Evolutionary conservation across 1,284 basidiomycete genomes (phyloP), one percentile per base, ranked within the genome.

Genomic region (Pulveroboletus sp.): DNA sequence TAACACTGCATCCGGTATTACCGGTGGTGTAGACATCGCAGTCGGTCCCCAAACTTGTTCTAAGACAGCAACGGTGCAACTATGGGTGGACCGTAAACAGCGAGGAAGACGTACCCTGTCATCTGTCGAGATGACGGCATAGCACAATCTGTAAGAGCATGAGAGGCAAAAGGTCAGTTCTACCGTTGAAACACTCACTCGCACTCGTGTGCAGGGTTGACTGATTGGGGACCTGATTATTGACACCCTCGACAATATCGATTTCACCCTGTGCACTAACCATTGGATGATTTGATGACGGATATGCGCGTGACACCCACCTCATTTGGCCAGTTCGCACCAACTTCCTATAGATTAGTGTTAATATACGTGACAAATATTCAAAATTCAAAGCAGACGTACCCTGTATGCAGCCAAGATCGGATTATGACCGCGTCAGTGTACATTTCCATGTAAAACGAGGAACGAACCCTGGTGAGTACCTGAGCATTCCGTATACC

Each of bases 161-260:
- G 28, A 58, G 36, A 17, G 18, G 10, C 2, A 20, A 42, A 12
- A 26, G 5, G 4, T 11, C 5, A 4, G 50, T 24, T 20, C 6
- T n/a, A 20, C 11, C 8, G 2, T n/a, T 17, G 15, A 0, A 25
- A 9, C 11, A 59, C 67, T 17, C 40, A 70, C 70, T 40, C 11
- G 58, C 44, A 56, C 71, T 75, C 0, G 87, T 88, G 68, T 92
- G 90, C 12, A 92, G 72, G 15, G 85, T 87, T 3, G 80, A 77
- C 49, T 77, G 74, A 65, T 91, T 83, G 14, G 82, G 77, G 0
- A 70, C 67, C 62, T 77, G 69, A 62, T 81, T 78, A 63, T 89
- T 88, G 36, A 87, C 82, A 15, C 83, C 87, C 69, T 90, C 88
- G 17, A 89, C 53, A 47, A 90, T 85, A 69, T 90, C 87, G 25